Base-by-base conservation (phyloP, 495 filamentous ascomycete species). In the Aspergillus haitiensis region DNA sequence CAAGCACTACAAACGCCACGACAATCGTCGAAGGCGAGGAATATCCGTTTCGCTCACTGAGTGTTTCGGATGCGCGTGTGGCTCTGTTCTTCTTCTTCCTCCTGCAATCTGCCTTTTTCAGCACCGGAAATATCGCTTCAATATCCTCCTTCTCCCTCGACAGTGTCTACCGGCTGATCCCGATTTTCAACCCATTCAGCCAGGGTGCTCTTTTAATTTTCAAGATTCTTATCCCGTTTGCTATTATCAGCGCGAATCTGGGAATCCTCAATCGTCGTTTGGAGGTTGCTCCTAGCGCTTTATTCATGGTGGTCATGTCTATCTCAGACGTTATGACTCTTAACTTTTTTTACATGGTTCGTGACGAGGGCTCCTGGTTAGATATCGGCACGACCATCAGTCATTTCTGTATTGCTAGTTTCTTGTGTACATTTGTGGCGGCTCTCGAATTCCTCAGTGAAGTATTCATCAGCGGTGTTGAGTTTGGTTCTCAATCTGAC, bases 261-360 rank as follows among this genome's bases (percentile, higher is more conserved):
- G 95, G 92, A 2, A 91, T 98, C 42, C 83, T 99, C n/a, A 98
- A 97, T 72, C 85, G 85, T 53, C 75, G 87, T 5, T 77, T 98
- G 3, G 88, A 90, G 37, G 87, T 98, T 0, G 88, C 90, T 5
- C 90, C 89, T 21, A 84, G 81, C 49, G 91, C 90, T 15, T 78
- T 99, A 21, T 96, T 97, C 76, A 97, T 97, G 91, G 73, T 96
- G 1, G 91, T 95, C 45, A 96, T 96, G 86, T 87, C 91, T 13
- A 83, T 96, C 49, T 90, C 90, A 52, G 95, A 99, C 71, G 85
- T 97, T 47, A 79, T 98, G 66, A 98, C 95, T 5, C 79, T 99
- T 55, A 92, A 94, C 71, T 99, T 99, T 80, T 99, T 99, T 73
- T 99, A 88, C 82, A 87, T 96, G 69, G 95, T 99, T 7, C 86